Evolutionary conservation across 345 rosid genomes (phyloP).

Genomic region (Acer campestre): DNA sequence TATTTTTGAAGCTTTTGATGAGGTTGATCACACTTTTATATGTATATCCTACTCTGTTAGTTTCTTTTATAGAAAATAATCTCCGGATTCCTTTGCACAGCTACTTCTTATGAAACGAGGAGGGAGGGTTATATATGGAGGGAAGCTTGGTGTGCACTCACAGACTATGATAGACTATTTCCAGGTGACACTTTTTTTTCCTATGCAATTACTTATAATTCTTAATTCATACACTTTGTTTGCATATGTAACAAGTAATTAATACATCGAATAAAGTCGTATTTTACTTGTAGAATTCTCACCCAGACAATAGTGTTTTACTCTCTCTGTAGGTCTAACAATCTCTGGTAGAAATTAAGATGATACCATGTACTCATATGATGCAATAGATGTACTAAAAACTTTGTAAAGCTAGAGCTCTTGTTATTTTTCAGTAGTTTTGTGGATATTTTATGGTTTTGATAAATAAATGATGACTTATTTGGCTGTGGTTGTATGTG

Average conservation of each 20-base stretch:
- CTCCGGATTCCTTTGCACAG: conserved; percentile 32
- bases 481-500: not conserved
- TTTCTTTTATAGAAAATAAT: conserved; percentile 11
- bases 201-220: not conserved
- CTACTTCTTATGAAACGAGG: conserved; percentile 60
- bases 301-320: too few relatives aligned
- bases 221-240: not conserved
- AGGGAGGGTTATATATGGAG: conserved; percentile 53
- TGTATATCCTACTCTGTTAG: not conserved
- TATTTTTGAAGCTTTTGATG: conserved; percentile 64
- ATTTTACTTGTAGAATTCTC: not conserved
- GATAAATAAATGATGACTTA: not conserved
- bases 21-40: conserved; percentile 44
- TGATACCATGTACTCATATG: too few relatives aligned
- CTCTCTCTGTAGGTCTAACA: too few relatives aligned
- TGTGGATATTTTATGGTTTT: not conserved
- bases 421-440: too few relatives aligned
- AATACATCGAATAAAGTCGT: not conserved
- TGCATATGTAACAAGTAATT: not conserved
- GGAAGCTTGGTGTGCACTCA: conserved; percentile 51
- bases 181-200: conserved; percentile 36
- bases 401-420: too few relatives aligned
- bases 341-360: too few relatives aligned
- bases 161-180: conserved; percentile 54
- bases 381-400: too few relatives aligned